Conservation (phyloP, 148 eudicot genomes). For the Beta vulgaris region DNA sequence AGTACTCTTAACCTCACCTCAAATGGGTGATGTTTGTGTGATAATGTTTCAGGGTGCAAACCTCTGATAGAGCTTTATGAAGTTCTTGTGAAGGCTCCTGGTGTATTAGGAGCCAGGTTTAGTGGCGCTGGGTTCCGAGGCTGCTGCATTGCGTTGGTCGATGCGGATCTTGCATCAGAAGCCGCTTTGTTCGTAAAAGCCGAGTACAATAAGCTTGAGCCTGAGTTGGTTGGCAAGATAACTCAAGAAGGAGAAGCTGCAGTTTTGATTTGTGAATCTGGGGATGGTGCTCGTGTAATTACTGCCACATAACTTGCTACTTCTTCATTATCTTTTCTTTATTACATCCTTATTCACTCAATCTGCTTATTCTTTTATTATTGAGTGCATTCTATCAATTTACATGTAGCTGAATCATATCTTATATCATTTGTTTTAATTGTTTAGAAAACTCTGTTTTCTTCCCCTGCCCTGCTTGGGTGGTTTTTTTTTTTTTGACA, state of each 20-base stretch:
- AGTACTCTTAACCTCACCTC: no score
- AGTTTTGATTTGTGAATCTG: conserved; percentile 72
- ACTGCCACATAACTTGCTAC: conserved; percentile 2
- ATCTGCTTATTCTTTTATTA: neutral
- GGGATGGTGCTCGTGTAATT: conserved; percentile 73
- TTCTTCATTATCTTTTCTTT: neutral
- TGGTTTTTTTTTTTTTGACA: no score
- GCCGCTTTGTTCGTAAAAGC: conserved; percentile 57
- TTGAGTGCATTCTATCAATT: neutral
- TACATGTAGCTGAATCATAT: neutral
- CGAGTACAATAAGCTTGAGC: conserved; percentile 69
- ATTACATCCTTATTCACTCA: neutral
- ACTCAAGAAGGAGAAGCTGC: conserved; percentile 39
- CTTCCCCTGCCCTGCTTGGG: no score
- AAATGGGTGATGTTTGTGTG: neutral
- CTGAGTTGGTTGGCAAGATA: conserved; percentile 57
- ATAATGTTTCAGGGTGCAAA: conserved; percentile 56
- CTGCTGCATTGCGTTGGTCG: conserved; percentile 86
- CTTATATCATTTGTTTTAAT: no score
- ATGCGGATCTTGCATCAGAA: conserved; percentile 53
- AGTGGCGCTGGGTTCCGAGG: conserved; percentile 99
- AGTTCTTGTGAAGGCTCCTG: conserved; percentile 75
- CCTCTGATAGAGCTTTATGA: conserved; percentile 85
- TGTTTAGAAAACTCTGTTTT: no score
- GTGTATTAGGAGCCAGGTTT: conserved; percentile 83